These are phyloP conservation scores for Zizania palustris DNA, from an alignment of 202 grass and related monocot species.

Conservation along the genomic window DNA sequence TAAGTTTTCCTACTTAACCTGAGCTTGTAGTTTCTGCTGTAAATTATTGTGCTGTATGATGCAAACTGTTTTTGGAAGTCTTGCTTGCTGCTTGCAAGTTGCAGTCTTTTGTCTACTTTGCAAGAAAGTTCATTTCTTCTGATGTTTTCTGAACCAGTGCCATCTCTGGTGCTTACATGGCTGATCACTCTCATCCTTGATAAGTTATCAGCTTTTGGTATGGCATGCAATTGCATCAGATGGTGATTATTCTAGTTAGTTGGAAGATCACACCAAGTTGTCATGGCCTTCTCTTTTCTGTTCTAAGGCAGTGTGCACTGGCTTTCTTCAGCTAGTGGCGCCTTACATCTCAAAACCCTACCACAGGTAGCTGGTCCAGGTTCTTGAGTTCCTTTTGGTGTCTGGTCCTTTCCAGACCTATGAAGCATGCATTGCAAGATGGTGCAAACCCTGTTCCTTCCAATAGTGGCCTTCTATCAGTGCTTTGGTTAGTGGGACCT, in stretches of 20 bases:
- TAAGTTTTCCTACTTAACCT: conserved; percentile 18
- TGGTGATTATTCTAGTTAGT: conserved; percentile 29
- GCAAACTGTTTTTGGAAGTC: conserved; percentile 4
- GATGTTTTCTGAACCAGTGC: neutral
- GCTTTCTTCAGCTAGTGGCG: conserved; percentile 16
- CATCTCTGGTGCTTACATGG: neutral
- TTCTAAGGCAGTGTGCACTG: conserved; percentile 8
- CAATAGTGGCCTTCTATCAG: conserved; percentile 42
- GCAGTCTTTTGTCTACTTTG: neutral
- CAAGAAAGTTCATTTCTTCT: neutral
- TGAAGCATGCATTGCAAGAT: conserved; percentile 22
- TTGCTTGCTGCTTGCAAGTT: conserved; percentile 34
- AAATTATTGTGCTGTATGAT: conserved; percentile 47
- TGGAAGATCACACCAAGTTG: conserved; percentile 43
- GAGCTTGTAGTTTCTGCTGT: conserved; percentile 26
- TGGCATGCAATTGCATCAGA: conserved; percentile 8
- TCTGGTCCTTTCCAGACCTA: conserved; percentile 36
- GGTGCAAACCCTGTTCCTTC: conserved; percentile 31
- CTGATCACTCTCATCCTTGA: neutral
- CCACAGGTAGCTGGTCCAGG: conserved; percentile 31
- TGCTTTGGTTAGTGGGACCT: conserved; percentile 48
- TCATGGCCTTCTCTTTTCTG: conserved; percentile 30
- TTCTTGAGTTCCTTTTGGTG: conserved; percentile 34
- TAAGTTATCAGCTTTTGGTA: neutral
- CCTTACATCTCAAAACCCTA: conserved; percentile 20